Conservation (phyloP, 345 rosid species). For the Litchi chinensis region DNA sequence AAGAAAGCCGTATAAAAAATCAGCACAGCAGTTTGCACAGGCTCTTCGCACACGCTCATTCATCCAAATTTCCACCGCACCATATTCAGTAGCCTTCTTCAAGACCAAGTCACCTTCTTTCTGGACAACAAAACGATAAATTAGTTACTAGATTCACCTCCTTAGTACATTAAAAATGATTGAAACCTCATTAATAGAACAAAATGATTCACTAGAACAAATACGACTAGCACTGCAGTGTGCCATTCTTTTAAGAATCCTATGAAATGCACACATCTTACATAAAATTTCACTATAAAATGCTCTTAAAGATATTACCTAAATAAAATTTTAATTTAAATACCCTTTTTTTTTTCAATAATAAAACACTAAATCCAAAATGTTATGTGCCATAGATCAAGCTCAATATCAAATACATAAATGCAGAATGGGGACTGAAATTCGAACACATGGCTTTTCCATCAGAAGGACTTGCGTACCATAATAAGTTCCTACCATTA, state of each 20-base stretch:
- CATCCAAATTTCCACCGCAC: conserved; percentile 99
- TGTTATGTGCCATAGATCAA: background rate
- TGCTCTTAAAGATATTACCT: too few relatives aligned
- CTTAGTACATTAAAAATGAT: background rate
- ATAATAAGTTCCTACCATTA: too few relatives aligned
- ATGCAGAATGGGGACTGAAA: background rate
- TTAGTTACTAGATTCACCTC: background rate
- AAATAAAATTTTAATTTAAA: too few relatives aligned
- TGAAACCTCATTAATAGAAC: background rate
- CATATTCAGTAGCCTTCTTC: conserved; percentile 96
- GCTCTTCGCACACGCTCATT: conserved; percentile 97
- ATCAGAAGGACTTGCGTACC: background rate
- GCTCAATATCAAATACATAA: background rate
- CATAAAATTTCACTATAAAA: too few relatives aligned
- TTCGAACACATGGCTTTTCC: background rate
- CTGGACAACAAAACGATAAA: conserved; percentile 31
- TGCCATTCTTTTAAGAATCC: too few relatives aligned
- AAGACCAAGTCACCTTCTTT: conserved; percentile 79
- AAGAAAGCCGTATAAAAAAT: conserved; percentile 81
- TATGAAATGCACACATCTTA: too few relatives aligned
- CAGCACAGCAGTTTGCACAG: conserved; percentile 93
- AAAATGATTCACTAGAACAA: background rate
- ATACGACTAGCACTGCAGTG: too few relatives aligned
- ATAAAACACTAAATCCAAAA: background rate
- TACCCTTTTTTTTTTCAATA: too few relatives aligned